Evolutionary conservation across 345 rosid genomes (phyloP), one percentile per base, ranked within the genome.

Genomic region (Eucalyptus tenuipes): DNA sequence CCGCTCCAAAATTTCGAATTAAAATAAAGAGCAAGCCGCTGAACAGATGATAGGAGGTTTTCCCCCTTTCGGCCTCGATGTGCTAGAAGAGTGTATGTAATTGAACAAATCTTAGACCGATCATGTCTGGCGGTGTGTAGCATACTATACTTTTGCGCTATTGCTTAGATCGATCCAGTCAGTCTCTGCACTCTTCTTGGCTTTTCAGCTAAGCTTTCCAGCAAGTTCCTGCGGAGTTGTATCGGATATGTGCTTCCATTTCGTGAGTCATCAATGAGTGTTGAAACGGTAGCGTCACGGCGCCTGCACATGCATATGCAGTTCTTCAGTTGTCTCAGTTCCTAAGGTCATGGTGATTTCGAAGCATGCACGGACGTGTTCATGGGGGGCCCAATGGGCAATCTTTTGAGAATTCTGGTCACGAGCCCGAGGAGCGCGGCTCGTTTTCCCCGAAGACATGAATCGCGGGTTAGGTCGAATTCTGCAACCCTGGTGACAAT

Each of bases 11-110:
- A 92, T 88, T 98, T 55, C 92, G 94, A 81, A 94, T 97, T 87
- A 98, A 95, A 90, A 92, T 97, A 33, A 97, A 96, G 93, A 95
- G 88, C 91, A 95, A 90, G 91, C 89, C 94, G 31, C 91, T 94
- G 50, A 95, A 89, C 89, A 91, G 92, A 89, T 90, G 91, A 1
- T 92, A 88, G 45, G 57, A 37, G 37, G 22, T 14, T n/a, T 44
- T 24, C 5, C 52, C 52, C 79, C 22, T 68, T 59, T 86, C n/a
- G 14, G 8, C 66, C 82, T 75, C 82, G 37, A 75, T 75, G 47
- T 20, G 15, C 14, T 75, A 75, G 47, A 12, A 6, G 22, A 37
- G 47, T 44, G 22, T 75, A 75, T 20, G 42, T 75, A 20, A 40
- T 75, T 75, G 47, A 75, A 75, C 75, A n/a, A 15, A n/a, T 64